Conservation (phyloP, 495 filamentous ascomycete species). For the Trichoderma gamsii region DNA sequence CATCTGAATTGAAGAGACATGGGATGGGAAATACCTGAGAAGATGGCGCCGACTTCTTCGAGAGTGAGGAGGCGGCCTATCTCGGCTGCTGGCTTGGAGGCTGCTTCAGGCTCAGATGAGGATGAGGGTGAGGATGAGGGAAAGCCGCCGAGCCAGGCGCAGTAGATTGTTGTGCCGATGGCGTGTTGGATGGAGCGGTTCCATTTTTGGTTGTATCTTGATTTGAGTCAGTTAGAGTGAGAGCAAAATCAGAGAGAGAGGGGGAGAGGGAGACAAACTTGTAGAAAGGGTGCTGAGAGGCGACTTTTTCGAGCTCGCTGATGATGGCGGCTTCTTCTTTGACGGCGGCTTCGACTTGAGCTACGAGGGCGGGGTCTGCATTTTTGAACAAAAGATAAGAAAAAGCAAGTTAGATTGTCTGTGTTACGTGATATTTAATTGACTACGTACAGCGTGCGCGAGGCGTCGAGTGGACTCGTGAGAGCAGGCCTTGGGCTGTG, state of each 20-base stretch:
- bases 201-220: slow-evolving; percentile 77
- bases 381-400: background rate
- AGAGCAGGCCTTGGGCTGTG: slow-evolving; percentile 70
- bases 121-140: slow-evolving; percentile 23
- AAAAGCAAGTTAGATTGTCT: background rate
- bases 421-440: slow-evolving; percentile 24
- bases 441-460: slow-evolving; percentile 56
- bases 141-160: slow-evolving; percentile 68
- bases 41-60: slow-evolving; percentile 73
- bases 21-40: slow-evolving; percentile 52
- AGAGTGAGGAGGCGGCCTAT: slow-evolving; percentile 70
- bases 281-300: slow-evolving; percentile 87
- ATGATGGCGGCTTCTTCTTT: slow-evolving; percentile 51
- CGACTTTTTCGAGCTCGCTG: slow-evolving; percentile 56
- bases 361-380: slow-evolving; percentile 35
- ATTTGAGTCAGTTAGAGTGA: background rate
- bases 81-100: slow-evolving; percentile 27
- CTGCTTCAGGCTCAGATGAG: background rate
- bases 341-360: slow-evolving; percentile 51
- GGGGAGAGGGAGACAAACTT: slow-evolving; percentile 45
- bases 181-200: slow-evolving; percentile 76
- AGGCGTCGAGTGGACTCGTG: slow-evolving; percentile 84
- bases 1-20: background rate
- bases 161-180: slow-evolving; percentile 64
- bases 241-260: background rate